Evolutionary conservation across 257 asterid species (phyloP), one percentile per base, ranked within the genome.

Genomic region (Petrea volubilis): DNA sequence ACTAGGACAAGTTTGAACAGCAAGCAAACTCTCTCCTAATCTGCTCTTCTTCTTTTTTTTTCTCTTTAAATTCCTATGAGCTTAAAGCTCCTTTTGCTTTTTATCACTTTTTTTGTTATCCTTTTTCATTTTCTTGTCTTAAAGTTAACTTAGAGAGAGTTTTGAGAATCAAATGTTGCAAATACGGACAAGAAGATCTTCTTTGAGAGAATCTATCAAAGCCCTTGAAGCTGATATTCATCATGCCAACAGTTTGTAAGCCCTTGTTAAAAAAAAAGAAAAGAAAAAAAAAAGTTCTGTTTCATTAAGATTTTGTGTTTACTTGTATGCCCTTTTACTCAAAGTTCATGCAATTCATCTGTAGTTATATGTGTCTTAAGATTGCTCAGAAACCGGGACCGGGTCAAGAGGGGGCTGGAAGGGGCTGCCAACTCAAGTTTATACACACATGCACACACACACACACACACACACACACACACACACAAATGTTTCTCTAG

Each of bases 191-290:
- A 68, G 76, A 31, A 82, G 79, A 36, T 74, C 82, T 81, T 84
- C 90, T 46, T 71, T 84, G 40, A 81, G 83, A 77, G 96, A 88
- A 71, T 86, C 90, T 8, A 76, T 86, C 79, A 84, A 88, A 65
- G 75, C 85, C 72, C 81, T 86, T 64, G 92, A 88, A 88, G 86
- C 84, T 79, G 93, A 88, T 82, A 73, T 88, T 76, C 87, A 79
- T 69, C 89, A 88, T 81, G 96, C 96, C 81, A 88, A 88, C 79
- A 65, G 72, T 70, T 55, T 88, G 96, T 88, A 79, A 82, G 83
- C 77, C 29, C 31, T 27, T 14, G 7, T n/a, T n/a, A n/a, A n/a
- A n/a, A n/a, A n/a, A n/a, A n/a, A n/a, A n/a, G 44, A 31, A 8
- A 6, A 36, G 50, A 31, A n/a, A 7, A 23, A 13, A 38, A 29